Base-by-base conservation (phyloP, 176 grass and related monocot genomes). In the Aechmea fasciata region DNA sequence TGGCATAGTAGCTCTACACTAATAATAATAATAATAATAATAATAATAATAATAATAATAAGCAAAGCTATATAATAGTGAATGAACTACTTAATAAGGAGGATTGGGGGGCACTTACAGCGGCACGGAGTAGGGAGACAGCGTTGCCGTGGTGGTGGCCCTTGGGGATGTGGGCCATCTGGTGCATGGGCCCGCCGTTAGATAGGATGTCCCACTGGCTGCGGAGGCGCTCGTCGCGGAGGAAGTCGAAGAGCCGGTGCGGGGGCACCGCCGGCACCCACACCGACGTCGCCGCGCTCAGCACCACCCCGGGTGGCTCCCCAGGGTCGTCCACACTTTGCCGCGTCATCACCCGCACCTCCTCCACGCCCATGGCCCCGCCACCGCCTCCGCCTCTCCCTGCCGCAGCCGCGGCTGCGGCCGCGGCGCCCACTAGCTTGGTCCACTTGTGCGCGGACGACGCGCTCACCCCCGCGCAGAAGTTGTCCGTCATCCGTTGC, bases 151-250 rank as follows among this genome's bases (percentile, higher is more conserved):
- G 52, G 70, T 82, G 69, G 47, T 88, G 89, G 9, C 89, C 89
- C 77, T 99, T 99, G 24, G 84, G 80, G 29, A 99, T 92, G 77
- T 83, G 78, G 25, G 81, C 65, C 75, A 93, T 79, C 86, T 90
- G 84, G 77, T 93, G 87, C 94, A 93, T 93, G 49, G 87, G 90
- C 33, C 87, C 82, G 49, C 90, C 90, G 50, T 90, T 90, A 24
- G 86, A 90, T 29, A 99, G 87, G 59, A 99, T 99, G 74, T 99
- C 95, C 95, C 95, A 99, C 82, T 94, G 81, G 69, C 75, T 73
- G 0, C 95, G 89, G 1, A 85, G 67, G 63, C 15, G 66, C 69
- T 93, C 78, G 17, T 90, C 20, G 50, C 90, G 87, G 69, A 99
- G 72, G 73, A 94, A 99, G 74, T 94, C 69, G 79, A 99, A 99